Percentiles rank a stretch among this genome's conserved stretches.
phyloP scores from a whole-genome alignment of 768 basidiomycete genomes.

The Tylopilus intermedius region DNA sequence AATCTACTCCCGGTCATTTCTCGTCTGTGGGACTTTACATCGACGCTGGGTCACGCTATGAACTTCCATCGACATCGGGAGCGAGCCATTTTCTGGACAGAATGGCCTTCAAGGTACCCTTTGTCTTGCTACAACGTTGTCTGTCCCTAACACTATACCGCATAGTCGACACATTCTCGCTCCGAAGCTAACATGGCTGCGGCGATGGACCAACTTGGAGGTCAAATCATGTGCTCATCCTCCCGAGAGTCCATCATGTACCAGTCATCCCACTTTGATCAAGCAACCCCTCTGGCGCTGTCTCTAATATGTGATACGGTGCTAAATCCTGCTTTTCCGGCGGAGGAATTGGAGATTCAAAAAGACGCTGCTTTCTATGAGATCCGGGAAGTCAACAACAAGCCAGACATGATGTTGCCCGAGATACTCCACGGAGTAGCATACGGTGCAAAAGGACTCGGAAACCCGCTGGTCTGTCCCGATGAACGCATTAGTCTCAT shows the following conservation, averaged over 20 bases:
- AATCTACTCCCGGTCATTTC: constrained; percentile 89
- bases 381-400: constrained; percentile 76
- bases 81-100: constrained; percentile 90
- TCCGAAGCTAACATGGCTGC: constrained; percentile 73
- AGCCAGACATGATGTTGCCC: constrained; percentile 91
- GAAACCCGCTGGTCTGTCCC: constrained; percentile 88
- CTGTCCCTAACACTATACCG: constrained; percentile 2
- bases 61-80: constrained; percentile 65
- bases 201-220: constrained; percentile 79
- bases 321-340: constrained; percentile 66
- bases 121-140: background rate
- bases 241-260: constrained; percentile 96
- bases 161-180: constrained; percentile 68
- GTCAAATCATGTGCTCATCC: constrained; percentile 87
- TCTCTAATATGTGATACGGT: constrained; percentile 91
- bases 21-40: constrained; percentile 90
- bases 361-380: constrained; percentile 88
- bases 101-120: constrained; percentile 89
- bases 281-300: constrained; percentile 74
- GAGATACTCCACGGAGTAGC: constrained; percentile 87
- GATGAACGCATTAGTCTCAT: constrained; percentile 73
- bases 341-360: constrained; percentile 78
- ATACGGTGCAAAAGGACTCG: constrained; percentile 69
- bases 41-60: constrained; percentile 91
- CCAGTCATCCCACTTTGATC: constrained; percentile 90